A percentile compares a stretch with the other conserved stretches of the same genome.
These are phyloP conservation scores for Aegle marmelos DNA, from an alignment of 345 rosid species.

Conservation along the genomic window DNA sequence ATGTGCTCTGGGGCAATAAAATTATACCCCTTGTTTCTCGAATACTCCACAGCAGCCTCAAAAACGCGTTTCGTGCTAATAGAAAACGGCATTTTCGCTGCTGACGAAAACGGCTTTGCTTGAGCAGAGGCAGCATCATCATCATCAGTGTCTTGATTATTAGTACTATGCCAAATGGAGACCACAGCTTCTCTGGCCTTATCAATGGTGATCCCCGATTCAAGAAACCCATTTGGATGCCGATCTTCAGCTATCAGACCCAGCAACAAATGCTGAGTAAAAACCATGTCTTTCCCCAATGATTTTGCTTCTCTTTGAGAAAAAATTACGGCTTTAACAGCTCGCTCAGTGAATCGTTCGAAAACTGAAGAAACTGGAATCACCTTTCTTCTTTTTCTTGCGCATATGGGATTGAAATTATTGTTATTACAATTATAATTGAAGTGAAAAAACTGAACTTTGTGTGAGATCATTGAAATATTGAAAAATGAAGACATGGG, in stretches of 20 bases:
- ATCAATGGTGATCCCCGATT: slow-evolving; percentile 64
- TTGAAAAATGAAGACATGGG: slow-evolving; percentile 47
- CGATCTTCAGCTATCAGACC: slow-evolving; percentile 81
- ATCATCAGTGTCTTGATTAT: slow-evolving; percentile 1
- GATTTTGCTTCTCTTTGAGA: slow-evolving; percentile 84
- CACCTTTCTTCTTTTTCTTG: slow-evolving; percentile 36
- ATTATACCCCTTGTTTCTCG: slow-evolving; percentile 76
- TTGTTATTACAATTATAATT: not conserved
- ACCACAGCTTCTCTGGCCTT: slow-evolving; percentile 70
- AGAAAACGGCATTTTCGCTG: slow-evolving; percentile 71
- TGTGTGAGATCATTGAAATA: slow-evolving; percentile 41
- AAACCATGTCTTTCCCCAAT: slow-evolving; percentile 79
- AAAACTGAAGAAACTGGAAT: slow-evolving; percentile 64
- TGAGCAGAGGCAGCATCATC: slow-evolving; percentile 19
- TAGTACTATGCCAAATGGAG: slow-evolving; percentile 51
- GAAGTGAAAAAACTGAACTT: slow-evolving; percentile 19
- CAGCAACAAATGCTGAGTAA: slow-evolving; percentile 73
- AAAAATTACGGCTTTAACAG: slow-evolving; percentile 71
- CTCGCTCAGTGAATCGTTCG: slow-evolving; percentile 85
- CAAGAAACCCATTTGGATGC: slow-evolving; percentile 79
- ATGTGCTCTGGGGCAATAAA: slow-evolving; percentile 94
- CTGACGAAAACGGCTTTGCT: slow-evolving; percentile 30
- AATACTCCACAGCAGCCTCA: slow-evolving; percentile 95
- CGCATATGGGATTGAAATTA: not conserved
- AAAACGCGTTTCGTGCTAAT: slow-evolving; percentile 79